Evolutionary conservation across 768 basidiomycete genomes (phyloP).

Genomic region (Phaeotremella skinneri): DNA sequence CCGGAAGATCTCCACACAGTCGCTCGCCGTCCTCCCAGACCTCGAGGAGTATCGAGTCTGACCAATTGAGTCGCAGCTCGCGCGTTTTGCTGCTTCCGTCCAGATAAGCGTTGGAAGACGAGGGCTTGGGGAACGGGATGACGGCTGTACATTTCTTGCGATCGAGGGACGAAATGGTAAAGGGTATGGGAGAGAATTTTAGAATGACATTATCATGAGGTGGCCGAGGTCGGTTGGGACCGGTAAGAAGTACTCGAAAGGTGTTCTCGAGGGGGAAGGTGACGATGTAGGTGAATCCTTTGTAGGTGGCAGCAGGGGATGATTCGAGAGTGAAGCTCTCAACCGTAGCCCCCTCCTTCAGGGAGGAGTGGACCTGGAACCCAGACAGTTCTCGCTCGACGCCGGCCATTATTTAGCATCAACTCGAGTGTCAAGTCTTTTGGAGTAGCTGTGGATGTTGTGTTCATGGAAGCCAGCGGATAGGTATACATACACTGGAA

Average conservation of each 20-base stretch:
- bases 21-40: slow-evolving; percentile 26
- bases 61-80: slow-evolving; percentile 30
- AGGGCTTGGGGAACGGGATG: slow-evolving; percentile 20
- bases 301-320: slow-evolving; percentile 13
- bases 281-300: slow-evolving; percentile 36
- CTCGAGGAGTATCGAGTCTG: slow-evolving; percentile 25
- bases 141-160: slow-evolving; percentile 19
- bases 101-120: slow-evolving; percentile 6
- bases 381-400: slow-evolving; percentile 35
- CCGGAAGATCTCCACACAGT: slow-evolving; percentile 33
- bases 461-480: too few relatives aligned
- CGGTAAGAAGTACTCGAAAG: slow-evolving; percentile 35
- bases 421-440: too few relatives aligned
- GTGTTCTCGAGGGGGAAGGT: slow-evolving; percentile 36
- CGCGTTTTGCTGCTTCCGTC: slow-evolving; percentile 21
- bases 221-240: slow-evolving; percentile 38
- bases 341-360: slow-evolving; percentile 17
- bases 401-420: slow-evolving; percentile 37
- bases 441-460: neutral
- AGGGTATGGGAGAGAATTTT: slow-evolving; percentile 4
- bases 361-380: slow-evolving; percentile 11
- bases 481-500: too few relatives aligned
- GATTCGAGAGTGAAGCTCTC: slow-evolving; percentile 26
- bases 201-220: slow-evolving; percentile 44
- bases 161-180: slow-evolving; percentile 28